These are phyloP conservation scores for Chloroidium sp. DNA, from an alignment of 163 green algal genomes.

Conservation along the genomic window DNA sequence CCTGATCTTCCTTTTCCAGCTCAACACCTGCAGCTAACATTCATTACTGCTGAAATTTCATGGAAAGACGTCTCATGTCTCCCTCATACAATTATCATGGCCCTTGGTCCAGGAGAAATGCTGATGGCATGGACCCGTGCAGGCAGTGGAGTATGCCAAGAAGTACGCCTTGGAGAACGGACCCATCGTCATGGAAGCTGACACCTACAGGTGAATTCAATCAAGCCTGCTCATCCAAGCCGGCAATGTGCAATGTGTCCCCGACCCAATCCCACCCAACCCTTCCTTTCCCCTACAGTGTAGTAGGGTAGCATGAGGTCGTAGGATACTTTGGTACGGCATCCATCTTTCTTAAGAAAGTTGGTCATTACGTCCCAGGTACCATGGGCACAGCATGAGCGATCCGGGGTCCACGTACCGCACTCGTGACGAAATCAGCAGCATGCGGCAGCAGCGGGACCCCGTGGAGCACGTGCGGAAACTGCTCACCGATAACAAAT, in stretches of 20 bases:
- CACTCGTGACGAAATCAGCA: conserved; percentile 80
- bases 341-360: background rate
- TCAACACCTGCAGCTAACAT: too few relatives aligned
- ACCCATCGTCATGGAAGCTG: conserved; percentile 96
- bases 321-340: background rate
- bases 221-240: too few relatives aligned
- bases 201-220: conserved; percentile 54
- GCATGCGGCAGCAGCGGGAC: conserved; percentile 71
- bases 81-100: too few relatives aligned
- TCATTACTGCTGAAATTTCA: too few relatives aligned
- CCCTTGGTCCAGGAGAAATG: too few relatives aligned
- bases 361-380: conserved; percentile 55
- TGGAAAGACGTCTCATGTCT: too few relatives aligned
- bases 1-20: too few relatives aligned
- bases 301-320: background rate
- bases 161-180: conserved; percentile 60
- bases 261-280: too few relatives aligned
- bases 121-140: background rate
- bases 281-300: conserved; percentile 23
- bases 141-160: conserved; percentile 63
- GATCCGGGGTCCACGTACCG: conserved; percentile 94
- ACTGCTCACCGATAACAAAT: conserved; percentile 65
- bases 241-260: too few relatives aligned
- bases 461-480: conserved; percentile 89
- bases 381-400: conserved; percentile 98